Base-by-base conservation (phyloP, 768 basidiomycete species). In the Dacryopinax primogenitus region DNA sequence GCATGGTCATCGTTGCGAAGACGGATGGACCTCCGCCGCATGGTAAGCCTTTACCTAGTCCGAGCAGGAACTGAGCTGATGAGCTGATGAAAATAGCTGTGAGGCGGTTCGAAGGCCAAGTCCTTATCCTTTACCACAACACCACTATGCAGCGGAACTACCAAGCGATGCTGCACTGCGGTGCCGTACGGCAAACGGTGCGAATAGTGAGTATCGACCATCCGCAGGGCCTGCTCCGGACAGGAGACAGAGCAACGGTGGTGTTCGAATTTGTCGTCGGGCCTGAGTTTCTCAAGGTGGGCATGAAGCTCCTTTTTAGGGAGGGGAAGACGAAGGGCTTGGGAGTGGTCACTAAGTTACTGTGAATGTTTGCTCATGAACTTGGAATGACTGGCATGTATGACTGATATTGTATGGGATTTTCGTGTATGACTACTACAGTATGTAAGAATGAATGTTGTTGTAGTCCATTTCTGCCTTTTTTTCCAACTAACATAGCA, bases 111-210 rank as follows among this genome's bases (percentile, higher is more conserved):
- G 91, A 98, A 73, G 95, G 92, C 15, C 90, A 93, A 74, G 89
- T 95, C 4, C 81, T 99, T 64, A 88, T 98, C 62, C 76, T 99
- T 65, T 96, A 95, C 71, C 91, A 93, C 74, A 93, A 93, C 71
- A 92, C 91, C 44, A 96, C 93, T 26, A 78, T 96, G 68, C 93
- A 96, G 76, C 85, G 82, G 74, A 90, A 91, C 71, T 96, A 96
- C 71, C 92, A 95, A 83, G 90, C 90, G 0, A 94, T 95, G 92
- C 79, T 95, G 71, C 92, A 95, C 73, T 94, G 92, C 71, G 92
- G 92, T 28, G 90, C 91, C 67, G 80, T 93, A 36, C 85, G 90
- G 33, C 93, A 96, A 77, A 96, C 93, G 1, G 93, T 95, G 21
- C 82, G 87, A 64, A 93, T 96, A 68, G 74, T 92, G n/a, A 84